These are phyloP conservation scores for Castanea mollissima DNA, from an alignment of 306 rosid genomes.

Conservation along the genomic window DNA sequence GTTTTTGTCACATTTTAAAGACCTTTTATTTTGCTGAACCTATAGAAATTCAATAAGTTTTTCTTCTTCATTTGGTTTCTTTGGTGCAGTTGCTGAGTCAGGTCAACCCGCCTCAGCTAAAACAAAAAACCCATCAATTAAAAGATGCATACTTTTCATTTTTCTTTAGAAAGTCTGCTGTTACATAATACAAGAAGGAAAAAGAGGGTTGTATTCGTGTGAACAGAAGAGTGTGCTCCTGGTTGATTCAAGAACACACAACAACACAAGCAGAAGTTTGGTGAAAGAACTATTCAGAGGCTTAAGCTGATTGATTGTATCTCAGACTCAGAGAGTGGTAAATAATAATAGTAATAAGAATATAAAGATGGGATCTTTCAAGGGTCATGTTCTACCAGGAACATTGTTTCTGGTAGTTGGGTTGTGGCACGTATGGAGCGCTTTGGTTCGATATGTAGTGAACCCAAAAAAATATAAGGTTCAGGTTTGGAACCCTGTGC, in stretches of 20 bases:
- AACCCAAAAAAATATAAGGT: conserved; percentile 58
- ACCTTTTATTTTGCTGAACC: too few relatives aligned
- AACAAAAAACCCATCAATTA: too few relatives aligned
- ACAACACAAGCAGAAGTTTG: background rate
- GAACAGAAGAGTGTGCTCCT: background rate
- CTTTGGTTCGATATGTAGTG: conserved; percentile 55
- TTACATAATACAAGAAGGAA: background rate
- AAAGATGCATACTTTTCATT: too few relatives aligned
- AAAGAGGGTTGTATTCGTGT: background rate
- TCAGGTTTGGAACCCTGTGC: conserved; percentile 74
- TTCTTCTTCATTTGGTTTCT: too few relatives aligned
- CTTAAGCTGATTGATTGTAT: conserved; percentile 6
- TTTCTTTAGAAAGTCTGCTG: conserved; percentile 14
- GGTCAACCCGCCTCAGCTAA: too few relatives aligned
- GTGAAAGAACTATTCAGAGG: background rate
- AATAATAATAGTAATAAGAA: background rate
- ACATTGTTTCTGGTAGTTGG: conserved; percentile 88
- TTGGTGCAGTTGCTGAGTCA: too few relatives aligned
- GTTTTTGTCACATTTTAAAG: too few relatives aligned
- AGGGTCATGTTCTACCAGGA: conserved; percentile 93
- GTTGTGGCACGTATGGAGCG: conserved; percentile 84
- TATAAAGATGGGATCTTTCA: conserved; percentile 82
- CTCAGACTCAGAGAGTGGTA: conserved; percentile 9
- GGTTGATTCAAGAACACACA: conserved; percentile 12
- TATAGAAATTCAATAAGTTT: too few relatives aligned